Base-by-base conservation (phyloP, 2,329 filamentous ascomycete genomes). In the Alternaria sp. region DNA sequence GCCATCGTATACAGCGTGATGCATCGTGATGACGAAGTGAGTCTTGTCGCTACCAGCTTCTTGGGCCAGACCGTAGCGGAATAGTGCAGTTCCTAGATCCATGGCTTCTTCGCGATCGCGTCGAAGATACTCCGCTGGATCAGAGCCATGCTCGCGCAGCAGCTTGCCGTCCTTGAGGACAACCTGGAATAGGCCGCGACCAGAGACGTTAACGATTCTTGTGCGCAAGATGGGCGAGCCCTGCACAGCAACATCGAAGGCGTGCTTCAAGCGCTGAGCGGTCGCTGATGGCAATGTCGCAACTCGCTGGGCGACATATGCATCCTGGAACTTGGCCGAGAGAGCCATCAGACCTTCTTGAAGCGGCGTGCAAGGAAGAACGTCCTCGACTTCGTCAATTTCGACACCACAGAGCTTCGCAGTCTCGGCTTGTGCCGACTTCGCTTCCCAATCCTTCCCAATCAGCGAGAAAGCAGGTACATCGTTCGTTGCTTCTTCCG, bases 1-100 rank as follows among this genome's bases (percentile, higher is more conserved):
- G 10, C 84, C 85, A 72, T 87, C 85, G 63, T 86, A 87, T 2
- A 87, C 75, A 6, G 83, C 83, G 57, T 87, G 85, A 61, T 87
- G 85, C 55, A 85, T 80, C 0, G 83, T 83, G 77, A 84, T 84
- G 4, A 85, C 78, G 18, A 87, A 82, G 65, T 84, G 80, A 3
- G 68, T 68, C 23, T 73, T 73, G 20, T 70, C 71, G 23, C 49
- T 69, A 21, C 53, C 67, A 6, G 56, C 43, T 25, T 75, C 61
- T 15, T 66, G 72, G 6, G 81, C 65, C 9, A 83, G 67, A 11
- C 76, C 80, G 53, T 78, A 81, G 14, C 80, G 75, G 55, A 80
- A 77, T 0, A 84, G 70, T 9, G 72, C 70, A 23, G 74, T 71
- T 3, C 82, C 82, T 7, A 82, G 76, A n/a, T 77, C 78, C 77